phyloP scores from a whole-genome alignment of 352 stramenopile species.

The Globisporangium irregulare region DNA sequence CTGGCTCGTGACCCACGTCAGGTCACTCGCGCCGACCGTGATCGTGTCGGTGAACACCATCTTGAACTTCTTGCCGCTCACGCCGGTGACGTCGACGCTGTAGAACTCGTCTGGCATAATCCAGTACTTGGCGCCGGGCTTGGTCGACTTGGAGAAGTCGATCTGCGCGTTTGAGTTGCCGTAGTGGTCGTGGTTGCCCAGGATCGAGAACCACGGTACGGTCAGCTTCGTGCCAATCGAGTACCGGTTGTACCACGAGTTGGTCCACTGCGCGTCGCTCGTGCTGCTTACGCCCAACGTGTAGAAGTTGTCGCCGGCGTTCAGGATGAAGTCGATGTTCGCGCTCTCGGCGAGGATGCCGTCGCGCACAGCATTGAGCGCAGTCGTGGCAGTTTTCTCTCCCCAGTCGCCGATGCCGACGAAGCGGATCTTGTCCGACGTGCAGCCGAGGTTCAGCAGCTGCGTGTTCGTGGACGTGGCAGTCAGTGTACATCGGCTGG shows the following conservation, averaged over 20 bases:
- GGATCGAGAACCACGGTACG: conserved; percentile 39
- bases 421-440: conserved; percentile 28
- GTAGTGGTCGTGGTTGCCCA: conserved; percentile 45
- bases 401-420: conserved; percentile 38
- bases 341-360: conserved; percentile 25
- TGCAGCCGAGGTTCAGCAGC: conserved; percentile 14
- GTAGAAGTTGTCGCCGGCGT: conserved; percentile 48
- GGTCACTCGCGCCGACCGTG: conserved; percentile 23
- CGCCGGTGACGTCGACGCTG: conserved; percentile 25
- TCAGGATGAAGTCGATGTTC: conserved; percentile 33
- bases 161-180: conserved; percentile 35
- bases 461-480: conserved; percentile 17
- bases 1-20: conserved; percentile 27
- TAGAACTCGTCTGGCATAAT: conserved; percentile 40
- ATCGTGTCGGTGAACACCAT: conserved; percentile 32
- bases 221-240: conserved; percentile 30
- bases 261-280: conserved; percentile 29
- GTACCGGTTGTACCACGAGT: conserved; percentile 39
- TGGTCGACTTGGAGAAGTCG: conserved; percentile 22
- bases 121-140: conserved; percentile 32
- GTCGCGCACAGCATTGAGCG: conserved; percentile 31
- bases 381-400: conserved; percentile 26
- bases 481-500: conserved; percentile 25
- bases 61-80: conserved; percentile 30
- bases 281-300: conserved; percentile 27